A percentile compares a stretch with the other conserved stretches of the same genome.
phyloP scores from a whole-genome alignment of 2,329 filamentous ascomycete genomes.

The Alternaria sp. region DNA sequence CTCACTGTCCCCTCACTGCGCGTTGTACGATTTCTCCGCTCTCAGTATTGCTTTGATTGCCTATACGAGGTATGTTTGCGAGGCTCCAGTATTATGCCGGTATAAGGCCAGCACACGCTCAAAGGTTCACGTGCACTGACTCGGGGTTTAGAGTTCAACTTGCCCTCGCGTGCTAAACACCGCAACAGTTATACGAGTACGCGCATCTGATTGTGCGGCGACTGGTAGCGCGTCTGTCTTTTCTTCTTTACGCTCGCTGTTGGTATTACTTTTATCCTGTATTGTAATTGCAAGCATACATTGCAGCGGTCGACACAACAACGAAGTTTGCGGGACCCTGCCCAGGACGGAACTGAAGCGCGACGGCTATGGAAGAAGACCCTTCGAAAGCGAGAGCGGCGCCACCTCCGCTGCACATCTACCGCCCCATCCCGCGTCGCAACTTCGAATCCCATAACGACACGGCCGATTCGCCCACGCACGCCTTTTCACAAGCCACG shows the following conservation, averaged over 20 bases:
- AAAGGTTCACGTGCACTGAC: constrained; percentile 33
- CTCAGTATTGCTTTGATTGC: constrained; percentile 17
- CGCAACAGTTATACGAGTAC: constrained; percentile 25
- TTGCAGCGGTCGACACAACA: not conserved
- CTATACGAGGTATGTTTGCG: constrained; percentile 35
- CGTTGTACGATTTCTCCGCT: constrained; percentile 6
- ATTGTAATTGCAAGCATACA: constrained; percentile 9
- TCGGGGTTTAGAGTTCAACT: constrained; percentile 20
- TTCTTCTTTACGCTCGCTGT: constrained; percentile 16
- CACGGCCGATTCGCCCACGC: constrained; percentile 34
- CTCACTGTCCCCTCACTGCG: constrained; percentile 14
- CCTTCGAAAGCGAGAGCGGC: constrained; percentile 29
- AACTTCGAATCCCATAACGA: constrained; percentile 35
- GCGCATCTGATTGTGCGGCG: constrained; percentile 11
- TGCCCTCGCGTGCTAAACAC: constrained; percentile 28
- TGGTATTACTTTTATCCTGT: constrained; percentile 1
- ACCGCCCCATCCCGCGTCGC: constrained; percentile 49
- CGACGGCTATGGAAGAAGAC: constrained; percentile 37
- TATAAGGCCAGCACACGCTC: constrained; percentile 21
- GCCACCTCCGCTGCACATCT: constrained; percentile 39
- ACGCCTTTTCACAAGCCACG: constrained; percentile 27
- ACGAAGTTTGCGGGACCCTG: constrained; percentile 10
- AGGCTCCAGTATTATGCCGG: constrained; percentile 15
- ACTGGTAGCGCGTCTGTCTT: constrained; percentile 7
- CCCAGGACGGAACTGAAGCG: constrained; percentile 11